Evolutionary conservation across 2,329 filamentous ascomycete species (phyloP), one percentile per base, ranked within the genome.

Genomic region (Talaromyces sp.): DNA sequence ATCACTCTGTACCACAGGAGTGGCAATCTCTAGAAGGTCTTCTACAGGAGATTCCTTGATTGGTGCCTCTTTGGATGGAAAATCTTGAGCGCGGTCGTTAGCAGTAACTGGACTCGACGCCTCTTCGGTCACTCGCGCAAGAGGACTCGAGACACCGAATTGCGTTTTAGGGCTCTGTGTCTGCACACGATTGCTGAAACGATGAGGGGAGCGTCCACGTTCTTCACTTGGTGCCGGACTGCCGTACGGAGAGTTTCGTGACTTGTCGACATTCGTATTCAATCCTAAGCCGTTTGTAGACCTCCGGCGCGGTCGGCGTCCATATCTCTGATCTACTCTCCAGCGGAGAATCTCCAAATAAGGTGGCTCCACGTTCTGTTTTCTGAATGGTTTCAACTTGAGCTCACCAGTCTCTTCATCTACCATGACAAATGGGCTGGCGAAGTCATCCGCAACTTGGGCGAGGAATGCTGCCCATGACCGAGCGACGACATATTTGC

Each of bases 301-400:
- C 69, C 82, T 82, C 72, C 80, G 82, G 69, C 81, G 84, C 59
- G 82, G 82, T 70, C 82, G 83, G 63, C 87, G 82, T 57, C 94
- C 94, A 76, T 95, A 90, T 81, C 97, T 98, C 77, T 98, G 94
- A 76, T 99, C 95, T 80, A 90, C 89, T 75, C 95, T 89, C 93
- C 95, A 98, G 70, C 95, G 87, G 71, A 99, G 82, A 73, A 99
- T 97, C 75, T 96, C 94, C 74, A 99, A 89, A 78, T 98, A 99
- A 31, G 89, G 85, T 22, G 95, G 95, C 79, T 98, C 94, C 63
- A 97, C 91, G 63, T 92, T 92, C 69, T 90, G 87, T 61, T 89
- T 86, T 83, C 92, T 95, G 83, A 98, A 98, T 76, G 96, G 92
- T 71, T 91, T 88, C 72, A 99, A 83, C 81, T 96, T 97, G 70